phyloP scores from a whole-genome alignment of 2,329 filamentous ascomycete genomes.

The Pseudohalonectria lignicola region DNA sequence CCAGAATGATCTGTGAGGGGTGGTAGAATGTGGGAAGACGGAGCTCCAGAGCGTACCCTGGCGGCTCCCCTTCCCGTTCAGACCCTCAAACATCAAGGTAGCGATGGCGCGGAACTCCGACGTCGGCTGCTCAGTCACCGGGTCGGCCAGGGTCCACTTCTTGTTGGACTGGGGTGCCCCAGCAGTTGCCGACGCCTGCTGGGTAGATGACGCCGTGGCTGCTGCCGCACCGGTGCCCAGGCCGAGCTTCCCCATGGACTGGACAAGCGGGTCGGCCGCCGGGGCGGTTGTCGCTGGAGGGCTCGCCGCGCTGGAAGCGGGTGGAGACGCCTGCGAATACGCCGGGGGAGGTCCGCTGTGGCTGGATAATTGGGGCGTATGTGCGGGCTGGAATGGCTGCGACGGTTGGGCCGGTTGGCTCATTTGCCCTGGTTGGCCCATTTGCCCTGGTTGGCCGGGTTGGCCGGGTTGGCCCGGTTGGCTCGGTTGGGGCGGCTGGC shows the following conservation, averaged over 20 bases:
- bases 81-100: not conserved
- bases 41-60: not conserved
- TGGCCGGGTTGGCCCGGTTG: not conserved
- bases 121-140: not conserved
- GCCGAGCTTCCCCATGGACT: not conserved
- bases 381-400: not conserved
- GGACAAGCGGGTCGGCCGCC: not conserved
- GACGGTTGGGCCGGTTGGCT: not conserved
- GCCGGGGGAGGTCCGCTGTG: not conserved
- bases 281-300: not conserved
- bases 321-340: not conserved
- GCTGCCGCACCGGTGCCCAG: not conserved
- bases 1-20: too few relatives aligned
- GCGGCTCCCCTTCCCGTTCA: not conserved
- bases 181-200: not conserved
- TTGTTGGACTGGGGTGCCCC: not conserved
- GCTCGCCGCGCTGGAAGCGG: not conserved
- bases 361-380: not conserved
- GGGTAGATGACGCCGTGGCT: not conserved
- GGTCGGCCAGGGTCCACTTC: not conserved
- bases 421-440: not conserved
- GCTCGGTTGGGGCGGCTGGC: not conserved
- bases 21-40: too few relatives aligned
- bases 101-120: slow-evolving; percentile 1
- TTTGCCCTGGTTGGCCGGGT: not conserved